phyloP scores from a whole-genome alignment of 2,329 filamentous ascomycete genomes.

The Diaporthe sp. region DNA sequence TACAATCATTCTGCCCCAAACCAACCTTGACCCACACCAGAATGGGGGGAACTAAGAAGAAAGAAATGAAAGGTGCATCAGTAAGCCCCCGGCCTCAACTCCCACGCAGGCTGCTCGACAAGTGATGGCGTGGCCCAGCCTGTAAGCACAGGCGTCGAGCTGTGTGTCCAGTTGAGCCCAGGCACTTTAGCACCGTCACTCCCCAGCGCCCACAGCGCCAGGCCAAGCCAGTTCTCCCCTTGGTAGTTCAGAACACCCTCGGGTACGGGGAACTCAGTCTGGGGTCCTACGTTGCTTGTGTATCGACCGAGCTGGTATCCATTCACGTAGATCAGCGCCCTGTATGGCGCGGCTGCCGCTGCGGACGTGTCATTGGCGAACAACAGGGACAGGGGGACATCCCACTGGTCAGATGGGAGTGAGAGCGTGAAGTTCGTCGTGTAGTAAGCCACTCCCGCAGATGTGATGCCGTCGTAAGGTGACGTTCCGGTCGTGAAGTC shows the following conservation, averaged over 20 bases:
- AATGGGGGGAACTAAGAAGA: background rate
- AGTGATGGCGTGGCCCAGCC: slow-evolving; percentile 50
- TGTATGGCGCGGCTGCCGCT: slow-evolving; percentile 53
- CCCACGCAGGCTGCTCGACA: slow-evolving; percentile 56
- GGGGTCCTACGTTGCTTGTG: slow-evolving; percentile 76
- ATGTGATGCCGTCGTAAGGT: slow-evolving; percentile 54
- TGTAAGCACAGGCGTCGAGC: slow-evolving; percentile 52
- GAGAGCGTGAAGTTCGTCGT: slow-evolving; percentile 66
- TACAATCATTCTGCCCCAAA: background rate
- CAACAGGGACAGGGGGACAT: slow-evolving; percentile 69
- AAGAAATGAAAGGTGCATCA: slow-evolving; percentile 44
- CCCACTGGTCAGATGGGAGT: slow-evolving; percentile 63
- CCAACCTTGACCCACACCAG: background rate
- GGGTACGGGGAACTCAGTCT: slow-evolving; percentile 76
- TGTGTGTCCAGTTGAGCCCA: slow-evolving; percentile 52
- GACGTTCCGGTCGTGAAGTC: slow-evolving; percentile 57
- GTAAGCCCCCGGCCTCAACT: slow-evolving; percentile 61
- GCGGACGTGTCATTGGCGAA: slow-evolving; percentile 60
- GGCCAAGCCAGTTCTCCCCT: slow-evolving; percentile 74
- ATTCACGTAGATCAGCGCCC: slow-evolving; percentile 77
- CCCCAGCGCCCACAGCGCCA: slow-evolving; percentile 77
- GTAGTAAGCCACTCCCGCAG: slow-evolving; percentile 69
- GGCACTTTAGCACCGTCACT: slow-evolving; percentile 66
- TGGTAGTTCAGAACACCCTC: slow-evolving; percentile 77
- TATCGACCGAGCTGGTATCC: slow-evolving; percentile 74